Percentiles rank a stretch among this genome's conserved stretches.
phyloP scores from a whole-genome alignment of 2,329 filamentous ascomycete species.

The Cordyceps farinosa region DNA sequence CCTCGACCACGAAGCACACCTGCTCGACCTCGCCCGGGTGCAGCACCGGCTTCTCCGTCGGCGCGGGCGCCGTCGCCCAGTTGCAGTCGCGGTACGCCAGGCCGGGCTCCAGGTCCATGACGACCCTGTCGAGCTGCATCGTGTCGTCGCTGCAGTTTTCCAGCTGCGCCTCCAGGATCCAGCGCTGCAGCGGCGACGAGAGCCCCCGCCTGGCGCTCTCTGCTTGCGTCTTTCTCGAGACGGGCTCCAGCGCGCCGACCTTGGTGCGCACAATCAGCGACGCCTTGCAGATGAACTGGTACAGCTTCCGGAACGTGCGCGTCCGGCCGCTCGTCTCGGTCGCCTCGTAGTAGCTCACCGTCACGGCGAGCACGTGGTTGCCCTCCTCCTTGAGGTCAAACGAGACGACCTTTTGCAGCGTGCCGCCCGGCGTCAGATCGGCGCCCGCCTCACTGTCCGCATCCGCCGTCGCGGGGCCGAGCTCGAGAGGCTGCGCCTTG shows the following conservation, averaged over 20 bases:
- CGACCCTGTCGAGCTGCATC: conserved; percentile 70
- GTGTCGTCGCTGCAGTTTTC: conserved; percentile 88
- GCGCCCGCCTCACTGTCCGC: background rate
- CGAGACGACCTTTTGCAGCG: conserved; percentile 74
- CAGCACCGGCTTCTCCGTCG: conserved; percentile 49
- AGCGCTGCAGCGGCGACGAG: conserved; percentile 38
- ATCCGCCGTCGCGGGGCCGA: conserved; percentile 41
- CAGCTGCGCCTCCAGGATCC: conserved; percentile 87
- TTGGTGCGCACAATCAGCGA: conserved; percentile 90
- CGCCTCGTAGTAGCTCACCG: conserved; percentile 90
- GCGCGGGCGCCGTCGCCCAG: conserved; percentile 42
- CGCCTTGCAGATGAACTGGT: conserved; percentile 92
- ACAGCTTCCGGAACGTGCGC: conserved; percentile 88
- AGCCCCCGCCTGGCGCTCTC: background rate
- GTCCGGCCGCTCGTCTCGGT: conserved; percentile 66
- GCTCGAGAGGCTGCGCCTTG: conserved; percentile 59
- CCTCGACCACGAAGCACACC: conserved; percentile 60
- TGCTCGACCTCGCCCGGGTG: conserved; percentile 63
- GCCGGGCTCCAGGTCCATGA: conserved; percentile 50
- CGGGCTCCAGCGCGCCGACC: conserved; percentile 56
- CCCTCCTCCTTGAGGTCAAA: conserved; percentile 94
- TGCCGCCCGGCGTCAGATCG: conserved; percentile 60
- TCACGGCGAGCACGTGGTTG: conserved; percentile 88
- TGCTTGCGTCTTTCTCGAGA: background rate
- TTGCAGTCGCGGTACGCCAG: conserved; percentile 54